These are phyloP conservation scores for Globisporangium paddicum DNA, from an alignment of 352 stramenopile genomes.

Conservation along the genomic window DNA sequence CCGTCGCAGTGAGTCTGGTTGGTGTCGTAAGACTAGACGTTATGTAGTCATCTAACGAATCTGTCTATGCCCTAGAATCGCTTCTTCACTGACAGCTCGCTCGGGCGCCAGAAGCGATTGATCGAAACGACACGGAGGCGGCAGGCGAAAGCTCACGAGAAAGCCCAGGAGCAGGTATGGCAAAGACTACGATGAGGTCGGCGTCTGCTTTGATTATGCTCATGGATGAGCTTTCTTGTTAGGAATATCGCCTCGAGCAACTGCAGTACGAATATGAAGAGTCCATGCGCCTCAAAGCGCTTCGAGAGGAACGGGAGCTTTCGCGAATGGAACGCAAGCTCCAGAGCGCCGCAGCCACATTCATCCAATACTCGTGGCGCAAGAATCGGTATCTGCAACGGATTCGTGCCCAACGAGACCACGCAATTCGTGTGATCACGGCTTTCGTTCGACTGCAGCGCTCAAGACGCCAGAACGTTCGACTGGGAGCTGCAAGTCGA, in stretches of 20 bases:
- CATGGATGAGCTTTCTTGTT: not conserved
- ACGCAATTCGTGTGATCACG: conserved; percentile 26
- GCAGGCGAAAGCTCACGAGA: conserved; percentile 44
- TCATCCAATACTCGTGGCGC: conserved; percentile 67
- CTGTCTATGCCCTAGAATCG: conserved; percentile 33
- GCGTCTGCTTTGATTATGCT: not conserved
- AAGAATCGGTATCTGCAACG: conserved; percentile 13
- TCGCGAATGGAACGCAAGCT: conserved; percentile 56
- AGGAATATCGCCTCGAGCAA: conserved; percentile 41
- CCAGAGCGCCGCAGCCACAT: conserved; percentile 53
- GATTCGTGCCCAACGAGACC: conserved; percentile 8
- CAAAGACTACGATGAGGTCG: not conserved
- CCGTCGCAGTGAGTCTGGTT: conserved; percentile 25
- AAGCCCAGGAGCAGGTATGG: conserved; percentile 45
- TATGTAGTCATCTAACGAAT: not conserved
- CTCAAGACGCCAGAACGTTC: conserved; percentile 9
- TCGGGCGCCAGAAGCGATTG: conserved; percentile 44
- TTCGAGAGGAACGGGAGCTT: conserved; percentile 48
- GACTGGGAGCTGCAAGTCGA: conserved; percentile 18
- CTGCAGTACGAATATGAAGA: conserved; percentile 51
- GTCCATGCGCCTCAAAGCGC: conserved; percentile 18
- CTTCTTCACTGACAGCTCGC: conserved; percentile 72
- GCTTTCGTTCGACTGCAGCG: conserved; percentile 27
- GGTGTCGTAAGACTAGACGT: too few species aligned
- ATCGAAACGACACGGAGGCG: conserved; percentile 53